phyloP scores from a whole-genome alignment of 2,329 filamentous ascomycete genomes.

The Rutstroemia sydowiana region DNA sequence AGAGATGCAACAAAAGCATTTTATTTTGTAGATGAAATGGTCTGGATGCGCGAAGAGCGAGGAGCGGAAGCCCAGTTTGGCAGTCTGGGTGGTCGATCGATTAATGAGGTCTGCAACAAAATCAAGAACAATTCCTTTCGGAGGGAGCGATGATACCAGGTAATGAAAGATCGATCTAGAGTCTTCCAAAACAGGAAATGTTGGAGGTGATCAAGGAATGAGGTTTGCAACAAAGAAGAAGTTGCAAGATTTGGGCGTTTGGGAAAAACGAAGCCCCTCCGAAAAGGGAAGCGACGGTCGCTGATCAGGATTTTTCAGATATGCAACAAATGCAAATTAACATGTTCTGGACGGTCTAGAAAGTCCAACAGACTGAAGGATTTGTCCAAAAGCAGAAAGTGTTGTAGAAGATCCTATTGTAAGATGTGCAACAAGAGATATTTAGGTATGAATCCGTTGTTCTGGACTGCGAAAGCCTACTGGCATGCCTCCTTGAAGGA shows the following conservation, averaged over 20 bases:
- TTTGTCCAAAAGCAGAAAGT: neutral
- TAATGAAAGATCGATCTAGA: neutral
- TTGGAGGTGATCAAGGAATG: slow-evolving; percentile 1
- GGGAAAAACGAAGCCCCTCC: neutral
- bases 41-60: neutral
- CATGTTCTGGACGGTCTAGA: neutral
- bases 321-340: neutral
- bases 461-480: neutral
- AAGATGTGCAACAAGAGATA: slow-evolving; percentile 5
- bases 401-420: neutral
- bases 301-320: slow-evolving; percentile 1
- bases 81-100: neutral
- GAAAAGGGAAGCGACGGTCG: slow-evolving; percentile 5
- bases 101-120: slow-evolving; percentile 2
- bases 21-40: too few species aligned
- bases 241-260: neutral
- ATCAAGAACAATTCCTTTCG: neutral
- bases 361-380: neutral
- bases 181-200: neutral
- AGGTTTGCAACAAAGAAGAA: slow-evolving; percentile 8
- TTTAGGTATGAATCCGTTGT: neutral
- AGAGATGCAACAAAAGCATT: slow-evolving; percentile 3
- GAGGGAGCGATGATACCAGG: neutral
- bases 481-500: too few species aligned
- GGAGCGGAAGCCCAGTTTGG: neutral